phyloP scores from a whole-genome alignment of 768 basidiomycete genomes.

The Kwoniella botswanensis region DNA sequence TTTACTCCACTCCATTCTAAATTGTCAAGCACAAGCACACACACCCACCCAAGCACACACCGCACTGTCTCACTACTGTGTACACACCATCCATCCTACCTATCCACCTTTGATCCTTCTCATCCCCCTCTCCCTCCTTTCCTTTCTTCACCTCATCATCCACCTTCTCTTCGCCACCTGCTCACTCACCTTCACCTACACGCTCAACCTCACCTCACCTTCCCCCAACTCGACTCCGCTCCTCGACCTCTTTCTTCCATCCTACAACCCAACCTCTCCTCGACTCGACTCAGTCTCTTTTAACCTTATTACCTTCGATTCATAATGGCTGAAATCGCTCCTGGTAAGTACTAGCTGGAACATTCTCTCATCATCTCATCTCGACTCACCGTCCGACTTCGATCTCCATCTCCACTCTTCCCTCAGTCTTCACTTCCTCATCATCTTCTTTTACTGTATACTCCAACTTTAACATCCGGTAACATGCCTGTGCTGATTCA shows the following conservation, averaged over 20 bases:
- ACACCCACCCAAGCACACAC: slow-evolving; percentile 6
- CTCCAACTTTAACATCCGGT: not conserved
- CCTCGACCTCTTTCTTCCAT: slow-evolving; percentile 14
- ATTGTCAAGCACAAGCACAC: not conserved
- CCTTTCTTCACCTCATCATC: slow-evolving; percentile 16
- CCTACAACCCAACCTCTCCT: slow-evolving; percentile 11
- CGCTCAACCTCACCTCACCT: slow-evolving; percentile 7
- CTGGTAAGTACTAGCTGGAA: slow-evolving; percentile 22
- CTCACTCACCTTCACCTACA: slow-evolving; percentile 1
- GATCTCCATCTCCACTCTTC: not conserved
- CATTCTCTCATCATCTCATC: not conserved
- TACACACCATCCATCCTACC: not conserved
- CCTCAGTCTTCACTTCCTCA: not conserved
- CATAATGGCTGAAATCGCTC: slow-evolving; percentile 36
- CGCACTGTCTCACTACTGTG: not conserved
- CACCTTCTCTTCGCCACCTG: slow-evolving; percentile 10
- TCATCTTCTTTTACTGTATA: not conserved
- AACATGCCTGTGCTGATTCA: slow-evolving; percentile 11
- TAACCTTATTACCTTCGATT: slow-evolving; percentile 4
- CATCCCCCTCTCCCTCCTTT: slow-evolving; percentile 3
- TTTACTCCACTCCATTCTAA: slow-evolving; percentile 7
- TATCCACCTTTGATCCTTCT: slow-evolving; percentile 12
- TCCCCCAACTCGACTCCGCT: slow-evolving; percentile 16
- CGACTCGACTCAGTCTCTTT: slow-evolving; percentile 4
- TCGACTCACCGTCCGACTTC: not conserved